Evolutionary conservation across 352 stramenopile genomes (phyloP).

Genomic region (Pythium sp.): DNA sequence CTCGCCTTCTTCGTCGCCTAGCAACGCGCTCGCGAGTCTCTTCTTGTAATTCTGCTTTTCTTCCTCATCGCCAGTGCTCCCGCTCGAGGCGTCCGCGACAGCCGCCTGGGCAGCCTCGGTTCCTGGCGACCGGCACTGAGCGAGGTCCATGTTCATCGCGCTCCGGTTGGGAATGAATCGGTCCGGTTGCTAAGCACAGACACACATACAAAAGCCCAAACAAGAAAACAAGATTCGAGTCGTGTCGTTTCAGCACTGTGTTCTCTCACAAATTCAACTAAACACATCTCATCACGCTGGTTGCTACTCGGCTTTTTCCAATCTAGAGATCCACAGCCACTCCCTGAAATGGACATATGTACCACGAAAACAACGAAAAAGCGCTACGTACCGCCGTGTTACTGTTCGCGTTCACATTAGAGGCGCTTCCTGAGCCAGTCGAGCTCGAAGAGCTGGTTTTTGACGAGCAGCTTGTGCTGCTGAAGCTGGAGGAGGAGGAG

Average conservation of each 20-base stretch:
- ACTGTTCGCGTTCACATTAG: conserved; percentile 27
- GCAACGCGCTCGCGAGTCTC: conserved; percentile 70
- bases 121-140: conserved; percentile 64
- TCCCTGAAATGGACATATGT: neutral
- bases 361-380: neutral
- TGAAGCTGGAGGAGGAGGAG: conserved; percentile 1
- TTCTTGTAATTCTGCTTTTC: conserved; percentile 85
- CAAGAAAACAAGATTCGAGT: neutral
- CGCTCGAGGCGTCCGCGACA: conserved; percentile 1
- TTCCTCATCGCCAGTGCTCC: conserved; percentile 44
- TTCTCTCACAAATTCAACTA: neutral
- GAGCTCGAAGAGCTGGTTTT: conserved; percentile 15
- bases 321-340: neutral
- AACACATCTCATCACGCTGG: neutral
- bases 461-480: conserved; percentile 4
- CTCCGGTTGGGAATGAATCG: conserved; percentile 85
- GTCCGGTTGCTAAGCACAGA: conserved; percentile 41
- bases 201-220: neutral
- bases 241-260: neutral
- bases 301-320: neutral
- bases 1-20: conserved; percentile 69
- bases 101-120: conserved; percentile 47
- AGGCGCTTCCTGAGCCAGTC: conserved; percentile 4
- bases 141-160: conserved; percentile 84
- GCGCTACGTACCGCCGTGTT: conserved; percentile 9